Conservation (phyloP, 352 stramenopile genomes). For the Phytophthora macrochlamydospora region DNA sequence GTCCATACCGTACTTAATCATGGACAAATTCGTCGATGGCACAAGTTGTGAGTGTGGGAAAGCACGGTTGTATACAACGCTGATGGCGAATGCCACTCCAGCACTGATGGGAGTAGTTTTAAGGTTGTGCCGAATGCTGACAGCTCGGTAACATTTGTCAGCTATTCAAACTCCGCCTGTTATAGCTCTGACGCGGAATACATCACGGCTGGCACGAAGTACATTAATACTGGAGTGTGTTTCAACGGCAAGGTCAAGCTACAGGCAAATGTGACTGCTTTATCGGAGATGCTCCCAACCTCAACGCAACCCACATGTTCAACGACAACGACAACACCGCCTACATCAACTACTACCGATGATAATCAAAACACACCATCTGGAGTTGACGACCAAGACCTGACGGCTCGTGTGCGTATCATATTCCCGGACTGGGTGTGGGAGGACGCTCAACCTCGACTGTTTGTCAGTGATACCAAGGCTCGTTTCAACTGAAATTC, state of each 20-base stretch:
- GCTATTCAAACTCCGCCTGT: constrained; percentile 6
- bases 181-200: constrained; percentile 8
- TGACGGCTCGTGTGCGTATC: not conserved
- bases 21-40: constrained; percentile 6
- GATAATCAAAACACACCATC: not conserved
- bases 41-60: not conserved
- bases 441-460: not conserved
- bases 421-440: not conserved
- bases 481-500: too few relatives aligned
- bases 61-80: constrained; percentile 3
- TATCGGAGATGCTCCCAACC: not conserved
- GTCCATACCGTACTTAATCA: constrained; percentile 10
- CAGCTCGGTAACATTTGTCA: constrained; percentile 12
- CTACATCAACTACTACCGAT: not conserved
- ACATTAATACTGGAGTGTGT: not conserved
- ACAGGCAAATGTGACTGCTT: not conserved
- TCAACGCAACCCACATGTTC: not conserved
- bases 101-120: constrained; percentile 7
- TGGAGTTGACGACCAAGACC: not conserved
- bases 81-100: constrained; percentile 4
- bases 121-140: constrained; percentile 8
- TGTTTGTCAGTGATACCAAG: not conserved
- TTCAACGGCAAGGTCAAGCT: too few relatives aligned
- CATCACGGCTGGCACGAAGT: constrained; percentile 2
- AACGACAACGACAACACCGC: not conserved